phyloP scores from a whole-genome alignment of 768 basidiomycete genomes.

The Trametes villosa region DNA sequence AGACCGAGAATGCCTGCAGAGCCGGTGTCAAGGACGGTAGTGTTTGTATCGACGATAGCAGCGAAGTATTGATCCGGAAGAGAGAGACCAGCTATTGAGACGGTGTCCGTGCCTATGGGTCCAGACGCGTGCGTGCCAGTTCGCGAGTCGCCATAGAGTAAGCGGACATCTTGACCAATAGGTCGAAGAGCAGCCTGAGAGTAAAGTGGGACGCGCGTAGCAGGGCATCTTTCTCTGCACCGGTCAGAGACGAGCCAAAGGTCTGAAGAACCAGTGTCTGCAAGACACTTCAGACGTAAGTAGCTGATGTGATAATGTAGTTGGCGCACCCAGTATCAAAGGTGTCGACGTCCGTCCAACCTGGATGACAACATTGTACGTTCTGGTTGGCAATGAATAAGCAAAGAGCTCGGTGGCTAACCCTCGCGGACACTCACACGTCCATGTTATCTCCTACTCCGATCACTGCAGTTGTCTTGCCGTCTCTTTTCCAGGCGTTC shows the following conservation, averaged over 20 bases:
- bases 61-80: constrained; percentile 61
- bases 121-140: constrained; percentile 74
- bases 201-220: constrained; percentile 49
- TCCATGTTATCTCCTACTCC: constrained; percentile 64
- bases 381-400: constrained; percentile 40
- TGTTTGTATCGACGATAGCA: constrained; percentile 71
- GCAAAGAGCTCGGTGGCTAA: background rate
- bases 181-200: constrained; percentile 52
- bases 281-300: background rate
- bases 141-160: constrained; percentile 72
- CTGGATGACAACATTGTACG: constrained; percentile 64
- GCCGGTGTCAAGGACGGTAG: constrained; percentile 57
- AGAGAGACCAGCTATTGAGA: constrained; percentile 56
- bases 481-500: constrained; percentile 27
- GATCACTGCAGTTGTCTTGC: constrained; percentile 43
- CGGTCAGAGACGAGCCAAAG: constrained; percentile 71
- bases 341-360: constrained; percentile 57
- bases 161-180: constrained; percentile 47
- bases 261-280: constrained; percentile 81
- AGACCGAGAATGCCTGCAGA: constrained; percentile 74
- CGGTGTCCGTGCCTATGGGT: constrained; percentile 60
- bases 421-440: constrained; percentile 48
- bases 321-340: constrained; percentile 60
- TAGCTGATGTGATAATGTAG: background rate
- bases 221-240: constrained; percentile 50